Base-by-base conservation (phyloP, 192 early-diverging fungal genomes). In the Rhizophagus prolifer region DNA sequence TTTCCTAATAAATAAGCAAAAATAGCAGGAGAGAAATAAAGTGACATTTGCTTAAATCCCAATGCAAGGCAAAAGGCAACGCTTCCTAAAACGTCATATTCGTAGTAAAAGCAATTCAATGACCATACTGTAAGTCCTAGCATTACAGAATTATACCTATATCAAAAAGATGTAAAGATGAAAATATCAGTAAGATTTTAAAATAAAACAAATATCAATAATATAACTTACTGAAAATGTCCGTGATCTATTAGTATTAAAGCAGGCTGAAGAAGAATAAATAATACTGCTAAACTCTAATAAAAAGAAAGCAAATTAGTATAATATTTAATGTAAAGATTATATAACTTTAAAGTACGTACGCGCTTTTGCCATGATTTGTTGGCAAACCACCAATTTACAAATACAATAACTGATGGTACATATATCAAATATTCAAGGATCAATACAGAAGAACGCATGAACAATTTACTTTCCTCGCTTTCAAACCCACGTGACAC, bases 11-110 rank as follows among this genome's bases (percentile, higher is more conserved):
- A 86, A 79, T 88, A 97, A 47, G 90, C 91, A 83, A 99, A 99
- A 2, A 99, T 86, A 0, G 96, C 92, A 2, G 95, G 90, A 0
- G 97, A 88, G 82, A 91, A 98, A 79, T 96, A 99, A 16, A 99
- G 84, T 2, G 94, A 93, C 97, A 99, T 99, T 77, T 98, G 96
- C 81, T 99, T 99, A 77, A 97, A 99, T 70, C 87, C 83, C 19
- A 99, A 85, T 0, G 96, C 85, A 30, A 93, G 85, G 72, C 90
- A 94, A 79, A 99, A 99, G 31, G 87, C 86, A 0, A 97, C 77
- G 28, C 91, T 90, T 47, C 95, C 95, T 8, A 91, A 66, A 5
- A 93, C 78, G 75, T 92, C 91, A 25, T 83, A 85, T 38, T 88
- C 85, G 12, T 78, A 81, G 47, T 86, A 80, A 65, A 96, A 92